Evolutionary conservation across 2,329 filamentous ascomycete species (phyloP), one percentile per base, ranked within the genome.

Genomic region (Gaeumannomyces sp.): DNA sequence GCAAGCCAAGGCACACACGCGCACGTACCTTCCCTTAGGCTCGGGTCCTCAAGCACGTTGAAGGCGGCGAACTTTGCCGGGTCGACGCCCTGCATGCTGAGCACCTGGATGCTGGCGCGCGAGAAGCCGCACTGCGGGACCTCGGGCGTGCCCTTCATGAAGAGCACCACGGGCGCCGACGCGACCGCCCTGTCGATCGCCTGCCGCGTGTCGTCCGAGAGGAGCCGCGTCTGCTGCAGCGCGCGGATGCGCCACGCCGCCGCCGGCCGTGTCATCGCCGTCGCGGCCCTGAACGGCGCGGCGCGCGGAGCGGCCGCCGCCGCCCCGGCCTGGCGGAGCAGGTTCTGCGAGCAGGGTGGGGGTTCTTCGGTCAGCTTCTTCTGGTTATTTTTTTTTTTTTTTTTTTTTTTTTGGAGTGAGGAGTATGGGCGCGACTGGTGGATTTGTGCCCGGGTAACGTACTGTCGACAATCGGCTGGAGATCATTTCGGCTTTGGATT

Each of bases 21-120:
- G n/a, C n/a, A 53, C 45, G 11, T 22, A 53, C 45, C 92, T 78
- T 88, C 81, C 71, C 95, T 87, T 74, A 99, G 78, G 75, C 96
- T 93, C 4, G 89, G 78, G 76, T 98, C 93, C 79, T 98, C 95
- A 65, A 99, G 79, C 56, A 99, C 95, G 78, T 99, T 98, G 79
- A 97, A 97, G 10, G 95, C 94, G n/a, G 93, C 91, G 75, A 99
- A 99, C 81, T 98, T 98, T 69, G 85, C 84, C 22, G 95, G 95
- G 79, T 98, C 91, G 67, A 99, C 93, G 69, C 95, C 95, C 80
- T 99, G 94, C 72, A 97, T 79, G 65, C 94, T 92, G 68, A 99
- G 83, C 72, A 99, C 93, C 82, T 98, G 93, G 75, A 99, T 96
- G 75, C 86, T 92, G 64, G 94, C 94, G 72, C 93, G 87, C 66